Percentiles rank a stretch among this genome's conserved stretches.
Evolutionary conservation across 306 rosid genomes (phyloP).

Genomic region (Quillaja saponaria): DNA sequence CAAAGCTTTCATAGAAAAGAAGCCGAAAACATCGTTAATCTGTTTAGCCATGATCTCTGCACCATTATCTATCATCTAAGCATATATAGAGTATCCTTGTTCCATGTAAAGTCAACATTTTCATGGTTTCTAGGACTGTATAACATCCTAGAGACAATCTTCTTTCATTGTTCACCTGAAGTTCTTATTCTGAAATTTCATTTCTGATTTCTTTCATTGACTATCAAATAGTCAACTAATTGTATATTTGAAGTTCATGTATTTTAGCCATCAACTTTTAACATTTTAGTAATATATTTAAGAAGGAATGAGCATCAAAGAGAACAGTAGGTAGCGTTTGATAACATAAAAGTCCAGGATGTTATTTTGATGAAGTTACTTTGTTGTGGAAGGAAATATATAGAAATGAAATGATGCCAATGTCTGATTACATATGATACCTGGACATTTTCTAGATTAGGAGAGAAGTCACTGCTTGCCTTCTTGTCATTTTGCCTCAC

Average conservation of each 20-base stretch:
- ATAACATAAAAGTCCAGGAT: not conserved
- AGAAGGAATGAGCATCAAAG: conserved; percentile 14
- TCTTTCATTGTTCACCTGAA: not conserved
- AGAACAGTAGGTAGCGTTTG: not conserved
- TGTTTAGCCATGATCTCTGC: not conserved
- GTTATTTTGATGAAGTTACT: not conserved
- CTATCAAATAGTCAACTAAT: not conserved
- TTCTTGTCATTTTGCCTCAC: conserved; percentile 28
- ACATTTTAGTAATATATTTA: not conserved
- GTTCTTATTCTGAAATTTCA: not conserved
- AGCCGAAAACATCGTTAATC: not conserved
- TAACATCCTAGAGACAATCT: not conserved
- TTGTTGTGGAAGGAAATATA: not conserved
- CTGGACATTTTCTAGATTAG: conserved; percentile 15
- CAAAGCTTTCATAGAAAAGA: conserved; percentile 1
- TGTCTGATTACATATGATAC: not conserved
- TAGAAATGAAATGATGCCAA: not conserved
- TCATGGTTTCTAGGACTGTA: not conserved
- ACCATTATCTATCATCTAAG: not conserved
- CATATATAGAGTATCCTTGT: not conserved
- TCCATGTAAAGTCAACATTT: not conserved
- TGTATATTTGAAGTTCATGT: not conserved
- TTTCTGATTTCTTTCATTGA: not conserved
- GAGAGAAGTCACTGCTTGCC: conserved; percentile 21
- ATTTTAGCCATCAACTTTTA: conserved; percentile 10